Percentiles rank a stretch among this genome's conserved stretches.
These are phyloP conservation scores for Cercophora sp. DNA, from an alignment of 495 filamentous ascomycete genomes.

Conservation along the genomic window DNA sequence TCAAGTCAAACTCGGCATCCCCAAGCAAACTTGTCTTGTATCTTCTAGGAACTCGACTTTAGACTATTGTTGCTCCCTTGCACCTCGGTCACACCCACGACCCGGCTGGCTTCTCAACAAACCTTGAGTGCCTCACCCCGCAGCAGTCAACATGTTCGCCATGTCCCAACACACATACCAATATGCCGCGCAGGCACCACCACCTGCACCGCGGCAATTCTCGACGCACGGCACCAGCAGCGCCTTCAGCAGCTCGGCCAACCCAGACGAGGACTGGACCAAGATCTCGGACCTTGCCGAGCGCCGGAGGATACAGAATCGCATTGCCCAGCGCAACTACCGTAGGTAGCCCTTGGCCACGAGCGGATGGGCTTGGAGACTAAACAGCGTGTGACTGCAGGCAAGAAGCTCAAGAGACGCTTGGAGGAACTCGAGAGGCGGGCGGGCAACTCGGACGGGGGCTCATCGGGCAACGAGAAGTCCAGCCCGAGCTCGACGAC, in stretches of 20 bases:
- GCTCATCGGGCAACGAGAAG: constrained; percentile 46
- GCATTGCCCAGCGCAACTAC: constrained; percentile 97
- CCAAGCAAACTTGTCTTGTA: too few relatives aligned
- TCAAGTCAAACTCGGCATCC: too few relatives aligned
- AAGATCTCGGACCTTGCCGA: constrained; percentile 98
- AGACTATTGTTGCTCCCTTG: too few relatives aligned
- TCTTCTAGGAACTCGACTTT: not conserved
- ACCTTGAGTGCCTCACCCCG: not conserved
- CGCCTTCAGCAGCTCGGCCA: constrained; percentile 93
- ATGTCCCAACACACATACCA: constrained; percentile 43
- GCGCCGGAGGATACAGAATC: constrained; percentile 90
- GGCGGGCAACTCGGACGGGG: constrained; percentile 76
- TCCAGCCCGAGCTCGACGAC: constrained; percentile 37
- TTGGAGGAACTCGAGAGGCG: constrained; percentile 93
- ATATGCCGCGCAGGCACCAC: constrained; percentile 35
- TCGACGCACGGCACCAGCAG: constrained; percentile 77
- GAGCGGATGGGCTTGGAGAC: not conserved
- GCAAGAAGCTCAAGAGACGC: constrained; percentile 98
- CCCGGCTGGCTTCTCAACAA: not conserved
- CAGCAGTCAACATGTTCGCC: constrained; percentile 35
- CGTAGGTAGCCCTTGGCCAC: constrained; percentile 58
- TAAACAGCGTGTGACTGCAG: constrained; percentile 41
- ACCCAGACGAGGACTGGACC: constrained; percentile 98
- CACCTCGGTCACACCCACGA: too few relatives aligned
- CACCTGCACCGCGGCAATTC: constrained; percentile 56